phyloP scores from a whole-genome alignment of 2,329 filamentous ascomycete species.

The Thermomyces lanuginosus region DNA sequence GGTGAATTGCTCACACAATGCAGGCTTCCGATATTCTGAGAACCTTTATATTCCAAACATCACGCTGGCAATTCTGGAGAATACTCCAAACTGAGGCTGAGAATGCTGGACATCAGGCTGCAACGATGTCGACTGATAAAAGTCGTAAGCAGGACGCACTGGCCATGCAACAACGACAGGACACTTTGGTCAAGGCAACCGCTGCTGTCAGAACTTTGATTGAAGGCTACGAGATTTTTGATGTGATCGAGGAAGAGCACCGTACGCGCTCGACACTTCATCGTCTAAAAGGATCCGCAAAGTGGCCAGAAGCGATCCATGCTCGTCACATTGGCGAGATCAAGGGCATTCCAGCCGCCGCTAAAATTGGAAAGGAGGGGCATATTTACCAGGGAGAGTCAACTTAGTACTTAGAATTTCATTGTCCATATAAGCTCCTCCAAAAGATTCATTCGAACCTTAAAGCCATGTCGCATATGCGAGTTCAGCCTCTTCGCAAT shows the following conservation, averaged over 20 bases:
- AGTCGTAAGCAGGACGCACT: constrained; percentile 31
- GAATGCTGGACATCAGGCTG: constrained; percentile 30
- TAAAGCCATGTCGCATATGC: no score
- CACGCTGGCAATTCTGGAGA: constrained; percentile 57
- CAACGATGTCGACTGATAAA: constrained; percentile 21
- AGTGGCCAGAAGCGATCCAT: neutral
- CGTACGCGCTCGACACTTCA: neutral
- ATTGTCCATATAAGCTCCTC: no score
- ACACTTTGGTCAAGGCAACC: constrained; percentile 57
- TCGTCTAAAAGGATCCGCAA: no score
- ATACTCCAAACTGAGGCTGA: constrained; percentile 52
- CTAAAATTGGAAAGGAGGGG: constrained; percentile 23
- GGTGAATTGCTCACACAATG: constrained; percentile 1
- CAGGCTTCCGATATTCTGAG: constrained; percentile 74
- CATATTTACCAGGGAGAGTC: constrained; percentile 17
- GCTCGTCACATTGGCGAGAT: constrained; percentile 26
- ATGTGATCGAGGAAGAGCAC: constrained; percentile 39
- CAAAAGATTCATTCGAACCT: constrained; percentile 3
- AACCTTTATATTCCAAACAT: constrained; percentile 77
- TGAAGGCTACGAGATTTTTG: constrained; percentile 71
- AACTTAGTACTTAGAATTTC: constrained; percentile 4
- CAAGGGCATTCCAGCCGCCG: constrained; percentile 45
- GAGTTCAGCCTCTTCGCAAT: no score
- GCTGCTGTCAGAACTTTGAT: constrained; percentile 67
- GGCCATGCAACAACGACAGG: constrained; percentile 34